phyloP scores from a whole-genome alignment of 139 green algal species.

The Chlamydomonas sphaeroides region DNA sequence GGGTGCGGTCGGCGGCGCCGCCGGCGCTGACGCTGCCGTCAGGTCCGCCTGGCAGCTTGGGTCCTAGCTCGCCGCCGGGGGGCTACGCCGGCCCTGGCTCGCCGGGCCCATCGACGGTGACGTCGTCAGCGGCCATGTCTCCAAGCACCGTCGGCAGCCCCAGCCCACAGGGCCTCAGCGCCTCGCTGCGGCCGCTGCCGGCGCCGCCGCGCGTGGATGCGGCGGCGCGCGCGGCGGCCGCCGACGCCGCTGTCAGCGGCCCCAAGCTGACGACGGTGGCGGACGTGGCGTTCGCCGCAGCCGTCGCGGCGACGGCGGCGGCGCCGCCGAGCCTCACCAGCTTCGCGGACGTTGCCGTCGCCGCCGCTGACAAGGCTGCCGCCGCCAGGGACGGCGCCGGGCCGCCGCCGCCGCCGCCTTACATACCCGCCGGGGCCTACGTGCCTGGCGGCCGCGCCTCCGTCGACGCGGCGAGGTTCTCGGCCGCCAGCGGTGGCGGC shows the following conservation, averaged over 20 bases:
- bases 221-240: no score
- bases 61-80: neutral
- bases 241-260: neutral
- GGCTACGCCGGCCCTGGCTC: neutral
- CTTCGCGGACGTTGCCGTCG: neutral
- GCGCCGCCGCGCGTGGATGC: no score
- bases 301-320: no score
- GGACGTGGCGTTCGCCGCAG: neutral
- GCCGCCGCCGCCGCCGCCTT: no score
- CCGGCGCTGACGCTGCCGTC: neutral
- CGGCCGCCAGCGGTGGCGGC: no score
- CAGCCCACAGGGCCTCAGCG: neutral
- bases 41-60: no score
- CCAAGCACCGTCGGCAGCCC: no score
- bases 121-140: neutral
- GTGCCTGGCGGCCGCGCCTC: no score
- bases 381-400: neutral
- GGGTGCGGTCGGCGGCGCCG: neutral
- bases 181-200: slow-evolving; percentile 10
- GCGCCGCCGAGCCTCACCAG: neutral
- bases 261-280: neutral
- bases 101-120: neutral
- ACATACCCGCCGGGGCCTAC: no score
- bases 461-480: no score
- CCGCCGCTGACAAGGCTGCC: neutral